These are phyloP conservation scores for Fusarium acutatum DNA, from an alignment of 2,329 filamentous ascomycete genomes.

Conservation along the genomic window DNA sequence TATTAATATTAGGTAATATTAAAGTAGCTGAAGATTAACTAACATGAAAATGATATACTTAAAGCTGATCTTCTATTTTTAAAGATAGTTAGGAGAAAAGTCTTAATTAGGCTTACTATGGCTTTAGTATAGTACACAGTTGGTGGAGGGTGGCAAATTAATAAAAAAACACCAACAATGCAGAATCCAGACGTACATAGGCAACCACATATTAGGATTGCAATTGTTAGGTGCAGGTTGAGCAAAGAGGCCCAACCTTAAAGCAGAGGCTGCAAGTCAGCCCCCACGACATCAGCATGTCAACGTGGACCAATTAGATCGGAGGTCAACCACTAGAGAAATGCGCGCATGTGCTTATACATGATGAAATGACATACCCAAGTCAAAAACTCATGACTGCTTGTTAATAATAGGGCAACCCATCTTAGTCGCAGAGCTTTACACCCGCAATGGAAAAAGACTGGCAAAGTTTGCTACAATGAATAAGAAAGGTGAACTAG, in stretches of 20 bases:
- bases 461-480: neutral
- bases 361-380: too few species aligned
- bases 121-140: too few species aligned
- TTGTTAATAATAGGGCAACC: neutral
- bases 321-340: neutral
- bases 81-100: too few species aligned
- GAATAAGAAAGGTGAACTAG: neutral
- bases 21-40: too few species aligned
- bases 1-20: too few species aligned
- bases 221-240: neutral
- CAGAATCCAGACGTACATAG: neutral
- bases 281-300: neutral
- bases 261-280: neutral
- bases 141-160: too few species aligned
- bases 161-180: too few species aligned
- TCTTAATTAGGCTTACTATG: too few species aligned
- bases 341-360: neutral
- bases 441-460: neutral
- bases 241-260: neutral
- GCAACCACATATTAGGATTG: neutral
- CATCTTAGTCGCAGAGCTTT: neutral
- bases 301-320: neutral
- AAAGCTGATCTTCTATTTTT: too few species aligned
- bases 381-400: too few species aligned
- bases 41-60: too few species aligned